A percentile compares a stretch with the other conserved stretches of the same genome.
Evolutionary conservation across 306 rosid genomes (phyloP).

Genomic region (Inga laurina): DNA sequence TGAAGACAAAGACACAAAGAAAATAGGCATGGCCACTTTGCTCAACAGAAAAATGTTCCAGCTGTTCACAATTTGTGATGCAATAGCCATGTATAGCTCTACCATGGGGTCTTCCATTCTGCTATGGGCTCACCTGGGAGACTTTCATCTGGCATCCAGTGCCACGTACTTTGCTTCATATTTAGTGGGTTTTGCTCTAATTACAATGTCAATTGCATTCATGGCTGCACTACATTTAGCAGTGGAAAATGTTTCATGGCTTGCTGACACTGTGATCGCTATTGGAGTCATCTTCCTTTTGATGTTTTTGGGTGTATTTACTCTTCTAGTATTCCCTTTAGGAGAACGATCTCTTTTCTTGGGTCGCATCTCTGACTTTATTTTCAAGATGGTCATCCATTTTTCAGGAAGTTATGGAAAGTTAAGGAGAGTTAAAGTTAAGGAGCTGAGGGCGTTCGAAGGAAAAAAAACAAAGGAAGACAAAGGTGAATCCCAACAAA

Average conservation of each 20-base stretch:
- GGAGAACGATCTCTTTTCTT: neutral
- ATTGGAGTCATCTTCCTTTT: neutral
- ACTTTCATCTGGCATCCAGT: neutral
- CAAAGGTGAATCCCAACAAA: neutral
- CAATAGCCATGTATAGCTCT: no score
- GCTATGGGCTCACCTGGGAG: neutral
- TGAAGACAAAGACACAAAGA: neutral
- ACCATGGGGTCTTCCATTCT: no score
- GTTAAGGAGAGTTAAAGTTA: neutral
- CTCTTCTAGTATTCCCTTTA: neutral
- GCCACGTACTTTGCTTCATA: slow-evolving; percentile 3
- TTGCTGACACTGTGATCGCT: neutral
- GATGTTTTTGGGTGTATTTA: neutral
- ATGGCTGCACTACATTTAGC: neutral
- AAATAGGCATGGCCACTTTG: no score
- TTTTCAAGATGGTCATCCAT: neutral
- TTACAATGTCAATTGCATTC: slow-evolving; percentile 1
- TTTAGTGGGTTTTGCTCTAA: neutral
- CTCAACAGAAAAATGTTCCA: no score
- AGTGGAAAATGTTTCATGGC: neutral
- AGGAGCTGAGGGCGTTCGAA: neutral
- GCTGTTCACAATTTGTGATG: no score
- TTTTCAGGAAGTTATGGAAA: neutral
- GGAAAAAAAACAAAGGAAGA: neutral
- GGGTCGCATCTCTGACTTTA: neutral